A percentile compares a stretch with the other conserved stretches of the same genome.
phyloP scores from a whole-genome alignment of 192 early-diverging fungal genomes.

The Umbelopsis ramanniana region DNA sequence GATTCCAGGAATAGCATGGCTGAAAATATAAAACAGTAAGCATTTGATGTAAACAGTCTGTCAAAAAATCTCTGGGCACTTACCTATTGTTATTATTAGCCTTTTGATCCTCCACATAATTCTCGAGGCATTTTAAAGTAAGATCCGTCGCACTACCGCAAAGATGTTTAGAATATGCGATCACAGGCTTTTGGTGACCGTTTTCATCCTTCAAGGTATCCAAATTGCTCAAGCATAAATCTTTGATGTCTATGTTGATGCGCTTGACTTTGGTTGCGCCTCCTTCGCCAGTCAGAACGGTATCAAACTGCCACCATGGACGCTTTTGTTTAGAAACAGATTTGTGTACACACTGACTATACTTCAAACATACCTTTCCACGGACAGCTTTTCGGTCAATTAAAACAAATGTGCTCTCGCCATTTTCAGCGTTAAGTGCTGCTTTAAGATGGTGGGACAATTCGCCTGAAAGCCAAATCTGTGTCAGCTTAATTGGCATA shows the following conservation, averaged over 20 bases:
- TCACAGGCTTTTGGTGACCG: conserved; percentile 53
- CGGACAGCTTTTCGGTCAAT: conserved; percentile 81
- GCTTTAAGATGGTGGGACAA: conserved; percentile 51
- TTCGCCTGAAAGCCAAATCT: conserved; percentile 34
- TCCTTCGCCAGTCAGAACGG: conserved; percentile 41
- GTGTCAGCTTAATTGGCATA: too few species aligned
- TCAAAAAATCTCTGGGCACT: not conserved
- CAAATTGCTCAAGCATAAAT: conserved; percentile 71
- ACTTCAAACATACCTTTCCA: conserved; percentile 57
- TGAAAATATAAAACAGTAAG: not conserved
- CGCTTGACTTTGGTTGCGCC: conserved; percentile 58
- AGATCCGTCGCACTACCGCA: conserved; percentile 92
- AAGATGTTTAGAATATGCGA: conserved; percentile 86
- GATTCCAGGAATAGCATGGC: conserved; percentile 64
- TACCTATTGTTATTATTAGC: conserved; percentile 26
- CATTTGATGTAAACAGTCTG: not conserved
- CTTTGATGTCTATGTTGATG: conserved; percentile 82
- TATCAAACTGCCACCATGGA: conserved; percentile 44
- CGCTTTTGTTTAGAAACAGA: not conserved
- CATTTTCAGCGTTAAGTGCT: conserved; percentile 44
- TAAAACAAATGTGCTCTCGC: conserved; percentile 58
- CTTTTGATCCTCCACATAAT: conserved; percentile 49
- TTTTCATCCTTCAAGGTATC: conserved; percentile 34
- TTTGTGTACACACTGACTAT: not conserved
- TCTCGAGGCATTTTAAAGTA: conserved; percentile 72